phyloP scores from a whole-genome alignment of 371 early-diverging fungal genomes.

The Circinella umbellata region DNA sequence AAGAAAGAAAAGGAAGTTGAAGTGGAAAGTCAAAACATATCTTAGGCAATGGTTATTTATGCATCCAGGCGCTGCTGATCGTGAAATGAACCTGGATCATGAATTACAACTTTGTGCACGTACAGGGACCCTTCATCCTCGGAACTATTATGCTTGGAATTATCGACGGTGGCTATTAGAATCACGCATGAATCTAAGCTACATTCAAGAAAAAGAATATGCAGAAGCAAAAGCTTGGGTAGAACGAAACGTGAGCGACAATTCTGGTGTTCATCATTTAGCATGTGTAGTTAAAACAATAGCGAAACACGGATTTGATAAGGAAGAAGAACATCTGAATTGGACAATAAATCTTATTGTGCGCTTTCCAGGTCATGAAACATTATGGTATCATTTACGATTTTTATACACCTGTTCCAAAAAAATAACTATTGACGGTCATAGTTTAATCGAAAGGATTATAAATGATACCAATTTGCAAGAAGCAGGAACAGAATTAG shows the following conservation, averaged over 20 bases:
- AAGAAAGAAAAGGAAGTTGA: neutral
- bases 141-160: conserved; percentile 64
- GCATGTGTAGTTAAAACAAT: conserved; percentile 41
- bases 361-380: conserved; percentile 62
- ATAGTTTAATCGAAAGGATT: conserved; percentile 23
- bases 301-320: neutral
- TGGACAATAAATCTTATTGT: conserved; percentile 43
- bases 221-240: conserved; percentile 38
- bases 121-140: conserved; percentile 48
- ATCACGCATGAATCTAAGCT: neutral
- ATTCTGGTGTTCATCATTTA: conserved; percentile 59
- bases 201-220: conserved; percentile 29
- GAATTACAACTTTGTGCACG: conserved; percentile 45
- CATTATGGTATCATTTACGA: conserved; percentile 65
- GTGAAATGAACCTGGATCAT: conserved; percentile 26
- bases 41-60: conserved; percentile 46
- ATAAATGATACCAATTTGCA: conserved; percentile 1
- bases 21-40: neutral
- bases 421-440: conserved; percentile 1
- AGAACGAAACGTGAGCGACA: conserved; percentile 58
- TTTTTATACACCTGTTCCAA: conserved; percentile 30
- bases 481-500: neutral
- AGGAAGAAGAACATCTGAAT: conserved; percentile 23
- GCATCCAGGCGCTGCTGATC: conserved; percentile 6
- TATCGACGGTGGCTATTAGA: conserved; percentile 56